Percentiles rank a stretch among this genome's conserved stretches.
These are phyloP conservation scores for sweet orange (Citrus sinensis) DNA, from an alignment of 345 rosid species.

Conservation along the genomic window DVS_A1.0 CM039163.1:43228501-43229000, in stretches of 20 bases:
- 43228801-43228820: neutral
- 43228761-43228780: constrained; percentile 64
- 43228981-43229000: neutral
- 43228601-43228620: constrained; percentile 75
- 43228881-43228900: neutral
- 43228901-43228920: neutral
- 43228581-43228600: constrained; percentile 52
- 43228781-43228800: constrained; percentile 35
- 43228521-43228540: neutral
- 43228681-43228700: neutral
- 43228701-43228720: constrained; percentile 76
- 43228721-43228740: constrained; percentile 81
- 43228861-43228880: neutral
- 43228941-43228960: neutral
- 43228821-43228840: neutral
- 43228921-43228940: neutral
- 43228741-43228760: constrained; percentile 66
- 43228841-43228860: neutral
- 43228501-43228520: constrained; percentile 50
- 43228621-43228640: constrained; percentile 42
- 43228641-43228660: neutral
- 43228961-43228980: neutral
- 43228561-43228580: neutral
- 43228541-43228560: neutral
- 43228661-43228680: neutral